Base-by-base conservation (phyloP, 2,329 filamentous ascomycete species). In the Phaeosphaeriaceae sp. region DNA sequence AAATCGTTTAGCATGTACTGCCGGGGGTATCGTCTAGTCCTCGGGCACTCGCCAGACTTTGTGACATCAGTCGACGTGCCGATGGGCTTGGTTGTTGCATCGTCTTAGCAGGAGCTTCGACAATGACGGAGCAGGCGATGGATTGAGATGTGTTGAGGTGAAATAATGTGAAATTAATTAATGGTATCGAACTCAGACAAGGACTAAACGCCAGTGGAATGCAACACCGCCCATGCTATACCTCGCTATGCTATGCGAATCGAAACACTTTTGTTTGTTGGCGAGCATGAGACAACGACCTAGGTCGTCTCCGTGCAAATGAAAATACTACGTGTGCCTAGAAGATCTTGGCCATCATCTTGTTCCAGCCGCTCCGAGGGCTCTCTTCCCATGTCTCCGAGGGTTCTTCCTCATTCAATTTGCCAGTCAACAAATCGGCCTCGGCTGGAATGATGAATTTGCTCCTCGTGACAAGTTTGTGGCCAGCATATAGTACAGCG, bases 401-500 rank as follows among this genome's bases (percentile, higher is more conserved):
- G 1, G 60, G 40, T 42, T 73, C 72, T 1, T 73, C 72, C 17
- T 73, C 59, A 22, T 47, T 47, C 22, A 71, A 75, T 22, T 78
- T 72, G 7, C 80, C 81, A 19, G 74, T 76, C 15, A 79, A 59
- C 19, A 83, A 62, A 60, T 83, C 81, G 10, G 80, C 80, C 17
- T 81, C 78, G 5, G 60, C 59, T 2, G 79, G 66, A 9, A 73
- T 75, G 60, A 82, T 70, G 47, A 82, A 78, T 36, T 71, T 71
- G 48, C 73, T 76, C 55, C 75, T 68, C 21, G 71, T 75, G 1
- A 71, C 53, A 21, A 75, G 24, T 64, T 77, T 94, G 79, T 90
- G 89, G 2, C 82, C 86, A 13, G 85, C 7, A 67, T 89, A 91
- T 0, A 90, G 79, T 0, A 80, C 75, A 1, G 60, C 68, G 60